Evolutionary conservation across 768 basidiomycete genomes (phyloP).

Genomic region (Kwoniella shandongensis): DNA sequence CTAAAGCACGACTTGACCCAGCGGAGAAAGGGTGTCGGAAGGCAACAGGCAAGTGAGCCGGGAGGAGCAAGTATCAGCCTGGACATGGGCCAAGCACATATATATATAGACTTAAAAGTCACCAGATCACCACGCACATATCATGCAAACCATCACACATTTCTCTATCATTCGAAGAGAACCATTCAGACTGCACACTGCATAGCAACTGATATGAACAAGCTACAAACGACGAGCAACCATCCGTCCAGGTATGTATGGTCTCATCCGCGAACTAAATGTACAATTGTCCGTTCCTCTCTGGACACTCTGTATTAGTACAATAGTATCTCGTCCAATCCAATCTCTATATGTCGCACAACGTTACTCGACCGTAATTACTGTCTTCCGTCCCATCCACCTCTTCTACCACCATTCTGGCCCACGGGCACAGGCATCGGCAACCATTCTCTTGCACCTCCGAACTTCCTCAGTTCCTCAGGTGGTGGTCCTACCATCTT

Average conservation of each 20-base stretch:
- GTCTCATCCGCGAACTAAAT: neutral
- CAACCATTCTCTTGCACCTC: constrained; percentile 3
- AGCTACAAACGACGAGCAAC: neutral
- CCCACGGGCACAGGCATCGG: constrained; percentile 3
- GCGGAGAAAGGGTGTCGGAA: no score
- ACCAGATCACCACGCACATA: neutral
- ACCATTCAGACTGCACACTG: neutral
- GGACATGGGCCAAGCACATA: no score
- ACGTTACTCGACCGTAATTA: neutral
- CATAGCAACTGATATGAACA: neutral
- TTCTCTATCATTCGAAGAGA: neutral
- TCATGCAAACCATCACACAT: no score
- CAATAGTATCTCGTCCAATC: neutral
- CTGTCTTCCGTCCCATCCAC: constrained; percentile 20
- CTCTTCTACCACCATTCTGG: constrained; percentile 23
- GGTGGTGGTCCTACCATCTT: constrained; percentile 80
- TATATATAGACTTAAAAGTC: no score
- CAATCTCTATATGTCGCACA: neutral
- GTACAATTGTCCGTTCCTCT: neutral
- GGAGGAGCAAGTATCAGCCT: no score
- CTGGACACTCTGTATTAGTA: neutral
- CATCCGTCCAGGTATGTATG: neutral
- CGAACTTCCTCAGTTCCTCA: constrained; percentile 56
- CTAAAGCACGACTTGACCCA: no score
- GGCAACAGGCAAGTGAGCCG: no score